A percentile compares a stretch with the other conserved stretches of the same genome.
Conservation (phyloP, 1,284 basidiomycete species). For the Fistulinella cinereoalba region DNA sequence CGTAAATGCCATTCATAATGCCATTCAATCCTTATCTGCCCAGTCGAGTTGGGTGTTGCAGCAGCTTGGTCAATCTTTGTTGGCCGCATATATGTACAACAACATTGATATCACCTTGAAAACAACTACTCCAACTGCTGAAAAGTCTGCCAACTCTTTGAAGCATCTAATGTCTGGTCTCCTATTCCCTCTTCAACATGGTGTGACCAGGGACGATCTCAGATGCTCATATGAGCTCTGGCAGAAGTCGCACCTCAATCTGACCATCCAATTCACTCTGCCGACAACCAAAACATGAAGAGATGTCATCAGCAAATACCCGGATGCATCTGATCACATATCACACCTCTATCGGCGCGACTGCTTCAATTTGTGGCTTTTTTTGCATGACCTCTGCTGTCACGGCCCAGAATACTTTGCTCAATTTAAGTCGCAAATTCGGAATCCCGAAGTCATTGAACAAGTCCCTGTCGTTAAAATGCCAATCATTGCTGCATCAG, state of each 20-base stretch:
- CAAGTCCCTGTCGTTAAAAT: not conserved
- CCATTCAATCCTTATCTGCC: not conserved
- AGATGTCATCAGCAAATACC: too few relatives aligned
- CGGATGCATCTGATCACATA: not conserved
- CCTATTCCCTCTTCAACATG: conserved; percentile 2
- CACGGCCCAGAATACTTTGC: not conserved
- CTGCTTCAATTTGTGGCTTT: not conserved
- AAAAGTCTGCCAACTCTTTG: not conserved
- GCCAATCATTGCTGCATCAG: not conserved
- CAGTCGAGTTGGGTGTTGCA: not conserved
- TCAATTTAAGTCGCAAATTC: not conserved
- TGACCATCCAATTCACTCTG: too few relatives aligned
- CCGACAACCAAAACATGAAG: too few relatives aligned
- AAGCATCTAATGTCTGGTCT: conserved; percentile 2
- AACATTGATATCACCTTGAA: conserved; percentile 6
- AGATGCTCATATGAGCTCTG: not conserved
- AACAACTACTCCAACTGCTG: not conserved
- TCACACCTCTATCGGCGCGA: not conserved
- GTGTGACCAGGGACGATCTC: not conserved
- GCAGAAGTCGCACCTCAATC: not conserved
- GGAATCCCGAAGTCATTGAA: not conserved
- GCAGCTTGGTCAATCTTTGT: not conserved
- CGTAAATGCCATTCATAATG: not conserved
- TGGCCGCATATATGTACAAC: conserved; percentile 1
- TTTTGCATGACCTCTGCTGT: not conserved